These are phyloP conservation scores for Tolypocladium album DNA, from an alignment of 2,329 filamentous ascomycete genomes.

Conservation along the genomic window DNA sequence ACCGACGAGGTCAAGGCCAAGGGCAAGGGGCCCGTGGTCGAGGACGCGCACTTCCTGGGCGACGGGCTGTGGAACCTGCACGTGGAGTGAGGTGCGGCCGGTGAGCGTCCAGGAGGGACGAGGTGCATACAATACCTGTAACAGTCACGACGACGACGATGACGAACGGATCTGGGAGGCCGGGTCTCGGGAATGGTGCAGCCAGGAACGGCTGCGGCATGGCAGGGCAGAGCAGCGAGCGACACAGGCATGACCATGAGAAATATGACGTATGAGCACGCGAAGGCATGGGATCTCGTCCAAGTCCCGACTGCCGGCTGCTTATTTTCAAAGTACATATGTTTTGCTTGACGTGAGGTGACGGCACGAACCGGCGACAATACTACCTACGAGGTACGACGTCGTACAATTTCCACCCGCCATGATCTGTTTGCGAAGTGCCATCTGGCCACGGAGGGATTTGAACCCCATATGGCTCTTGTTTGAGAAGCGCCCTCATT, in stretches of 20 bases:
- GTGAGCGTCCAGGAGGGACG: neutral
- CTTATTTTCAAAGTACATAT: too few species aligned
- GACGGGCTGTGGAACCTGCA: constrained; percentile 81
- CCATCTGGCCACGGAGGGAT: neutral
- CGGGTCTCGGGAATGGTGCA: neutral
- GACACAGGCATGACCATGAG: neutral
- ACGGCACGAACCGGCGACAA: too few species aligned
- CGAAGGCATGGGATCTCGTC: neutral
- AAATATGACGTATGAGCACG: neutral
- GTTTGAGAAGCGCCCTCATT: neutral
- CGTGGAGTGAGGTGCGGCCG: constrained; percentile 27
- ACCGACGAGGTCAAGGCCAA: constrained; percentile 90
- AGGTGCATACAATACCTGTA: neutral
- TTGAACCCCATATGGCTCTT: neutral
- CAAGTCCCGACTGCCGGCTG: neutral
- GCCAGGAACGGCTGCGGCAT: neutral
- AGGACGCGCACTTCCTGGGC: constrained; percentile 86
- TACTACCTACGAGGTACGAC: too few species aligned
- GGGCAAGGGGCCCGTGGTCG: constrained; percentile 88
- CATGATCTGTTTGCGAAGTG: neutral
- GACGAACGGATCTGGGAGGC: neutral
- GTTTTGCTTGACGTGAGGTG: neutral
- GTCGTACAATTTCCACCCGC: neutral
- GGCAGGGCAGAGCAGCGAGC: neutral
- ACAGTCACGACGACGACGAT: neutral